Evolutionary conservation across 1,284 basidiomycete genomes (phyloP), one percentile per base, ranked within the genome.

Genomic region (Limonomyces culmigenus): DNA sequence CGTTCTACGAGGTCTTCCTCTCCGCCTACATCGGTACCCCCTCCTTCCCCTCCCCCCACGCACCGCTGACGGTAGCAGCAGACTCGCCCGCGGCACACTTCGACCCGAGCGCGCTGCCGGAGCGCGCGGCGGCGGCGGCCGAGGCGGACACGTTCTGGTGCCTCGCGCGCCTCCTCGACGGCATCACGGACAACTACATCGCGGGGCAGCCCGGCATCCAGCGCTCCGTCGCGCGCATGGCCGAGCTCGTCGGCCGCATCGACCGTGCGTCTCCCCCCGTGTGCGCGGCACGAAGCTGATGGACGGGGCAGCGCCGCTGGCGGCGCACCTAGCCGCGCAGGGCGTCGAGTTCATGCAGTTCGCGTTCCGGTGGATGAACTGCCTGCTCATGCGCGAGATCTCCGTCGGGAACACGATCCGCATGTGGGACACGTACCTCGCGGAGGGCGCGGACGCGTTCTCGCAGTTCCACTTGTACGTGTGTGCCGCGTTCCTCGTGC

Each of bases 341-440:
- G 85, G 84, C 46, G 89, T 97, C 45, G 89, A 96, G 59, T 97
- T 93, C 50, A 93, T 97, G 76, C 91, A 97, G 52, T 97, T 96
- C 45, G 89, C 92, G 29, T 97, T 97, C 58, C 67, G 92, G 34
- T 97, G 91, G 91, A 95, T 97, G 86, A 96, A 97, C 51, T 95
- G 92, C 51, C 59, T 97, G 36, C 65, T 96, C 40, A 95, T 97
- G 91, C 70, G 91, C 39, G 91, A 96, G 59, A 83, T 97, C 45
- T 91, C 77, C 45, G 87, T 95, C 37, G 75, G 80, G 48, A 93
- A 93, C 53, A 95, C 92, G 11, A 85, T 95, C 37, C 70, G 91
- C 39, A 96, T 96, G 91, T 97, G 91, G 91, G 91, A 97, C 53
- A 95, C 92, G 5, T 97, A 97, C 56, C 59, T 96, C n/a, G n/a